Evolutionary conservation across 495 filamentous ascomycete genomes (phyloP), one percentile per base, ranked within the genome.

Genomic region (Lasiosphaeris hirsuta): DNA sequence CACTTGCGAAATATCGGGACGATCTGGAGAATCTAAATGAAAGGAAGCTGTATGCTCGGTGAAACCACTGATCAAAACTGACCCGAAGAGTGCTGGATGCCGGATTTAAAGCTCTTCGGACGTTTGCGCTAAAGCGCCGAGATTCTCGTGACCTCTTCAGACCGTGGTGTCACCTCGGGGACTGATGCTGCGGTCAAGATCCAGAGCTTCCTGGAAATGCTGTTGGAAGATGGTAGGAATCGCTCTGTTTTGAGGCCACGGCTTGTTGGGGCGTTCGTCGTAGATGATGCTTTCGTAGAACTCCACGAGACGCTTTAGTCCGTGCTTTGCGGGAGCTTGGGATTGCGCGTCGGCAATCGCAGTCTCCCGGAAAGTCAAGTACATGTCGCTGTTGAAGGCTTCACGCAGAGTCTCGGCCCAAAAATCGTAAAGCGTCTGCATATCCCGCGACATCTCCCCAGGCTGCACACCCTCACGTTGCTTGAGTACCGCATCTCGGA

Each of bases 341-440:
- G 72, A 67, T 37, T 64, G 62, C 53, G 72, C 75, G 67, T 96
- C 90, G 63, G 87, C 86, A 58, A 87, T 69, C 54, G 91, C 89
- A 64, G 81, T 77, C 60, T 75, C 72, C 59, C 84, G 79, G 74
- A 95, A 94, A 70, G 95, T 88, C 66, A 82, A 72, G 76, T 95
- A 96, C 81, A 96, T 87, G 57, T 75, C 78, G 53, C 75, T 72
- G 69, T 94, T 88, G 81, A 94, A 94, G 67, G 86, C 85, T 59
- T 81, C 76, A 56, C 84, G 76, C 40, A 94, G 80, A 67, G 88
- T 88, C 65, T 86, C 81, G n/a, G 85, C 85, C 89, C 89, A 92
- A 73, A 88, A 89, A 54, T 85, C 76, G 71, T 90, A 92, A 11
- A 90, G 79, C 54, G 83, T 77, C 55, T 82, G 78, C 77, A 89